These are phyloP conservation scores for Cystofilobasidium bisporidii DNA, from an alignment of 768 basidiomycete species.

Conservation along the genomic window DNA sequence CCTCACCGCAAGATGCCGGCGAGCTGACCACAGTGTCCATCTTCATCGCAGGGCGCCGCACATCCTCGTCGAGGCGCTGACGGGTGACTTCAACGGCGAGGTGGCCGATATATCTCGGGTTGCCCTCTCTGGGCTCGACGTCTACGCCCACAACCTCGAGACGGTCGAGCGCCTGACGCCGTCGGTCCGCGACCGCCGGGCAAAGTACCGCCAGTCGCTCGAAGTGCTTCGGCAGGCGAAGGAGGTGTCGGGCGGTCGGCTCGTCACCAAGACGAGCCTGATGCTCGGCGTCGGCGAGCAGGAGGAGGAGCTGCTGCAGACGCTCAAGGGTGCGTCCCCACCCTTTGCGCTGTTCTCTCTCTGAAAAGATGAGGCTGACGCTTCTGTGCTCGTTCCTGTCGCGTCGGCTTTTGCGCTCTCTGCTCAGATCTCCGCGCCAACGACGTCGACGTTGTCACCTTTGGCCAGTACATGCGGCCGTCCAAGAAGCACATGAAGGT, in stretches of 20 bases:
- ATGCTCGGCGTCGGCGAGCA: slow-evolving; percentile 97
- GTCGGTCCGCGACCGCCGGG: slow-evolving; percentile 86
- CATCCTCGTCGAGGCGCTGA: slow-evolving; percentile 91
- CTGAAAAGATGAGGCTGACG: too few species aligned
- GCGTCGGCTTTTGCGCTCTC: background rate
- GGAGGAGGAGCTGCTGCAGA: slow-evolving; percentile 67
- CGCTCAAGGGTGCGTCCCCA: slow-evolving; percentile 63
- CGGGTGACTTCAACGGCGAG: slow-evolving; percentile 82
- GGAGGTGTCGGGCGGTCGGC: slow-evolving; percentile 33
- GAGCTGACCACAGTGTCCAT: too few species aligned
- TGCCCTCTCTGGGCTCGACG: slow-evolving; percentile 87
- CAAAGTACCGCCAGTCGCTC: slow-evolving; percentile 64
- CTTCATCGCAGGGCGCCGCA: slow-evolving; percentile 64
- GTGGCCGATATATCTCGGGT: slow-evolving; percentile 66
- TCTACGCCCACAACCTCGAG: slow-evolving; percentile 96
- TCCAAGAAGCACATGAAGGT: slow-evolving; percentile 99
- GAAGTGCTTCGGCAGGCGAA: slow-evolving; percentile 39
- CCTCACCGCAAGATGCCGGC: too few species aligned
- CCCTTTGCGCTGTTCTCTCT: too few species aligned
- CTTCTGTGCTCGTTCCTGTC: background rate
- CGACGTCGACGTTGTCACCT: slow-evolving; percentile 93
- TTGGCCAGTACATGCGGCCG: slow-evolving; percentile 99
- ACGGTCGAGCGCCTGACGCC: slow-evolving; percentile 91
- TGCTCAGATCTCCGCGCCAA: slow-evolving; percentile 68
- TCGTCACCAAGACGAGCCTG: slow-evolving; percentile 91